A percentile compares a stretch with the other conserved stretches of the same genome.
Evolutionary conservation across 1,284 basidiomycete species (phyloP).

Genomic region (Butyriboletus appendiculatus): DNA sequence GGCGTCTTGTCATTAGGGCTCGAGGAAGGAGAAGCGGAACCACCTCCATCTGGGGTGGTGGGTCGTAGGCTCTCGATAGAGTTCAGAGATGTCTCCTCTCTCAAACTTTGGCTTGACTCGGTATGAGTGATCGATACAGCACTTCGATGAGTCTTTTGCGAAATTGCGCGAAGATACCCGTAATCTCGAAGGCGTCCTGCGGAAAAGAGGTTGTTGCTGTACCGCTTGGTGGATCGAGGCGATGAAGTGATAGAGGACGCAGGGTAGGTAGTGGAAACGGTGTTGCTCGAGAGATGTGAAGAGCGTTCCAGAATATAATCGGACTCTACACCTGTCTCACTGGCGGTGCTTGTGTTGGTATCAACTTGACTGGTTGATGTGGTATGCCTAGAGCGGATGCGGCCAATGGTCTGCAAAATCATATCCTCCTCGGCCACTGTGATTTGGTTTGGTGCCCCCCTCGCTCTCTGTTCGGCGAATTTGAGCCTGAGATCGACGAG

Average conservation of each 20-base stretch:
- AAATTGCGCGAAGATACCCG: conserved; percentile 60
- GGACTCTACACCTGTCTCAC: conserved; percentile 40
- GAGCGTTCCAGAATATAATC: conserved; percentile 42
- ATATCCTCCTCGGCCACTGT: conserved; percentile 82
- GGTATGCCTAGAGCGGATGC: conserved; percentile 48
- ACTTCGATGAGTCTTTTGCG: conserved; percentile 48
- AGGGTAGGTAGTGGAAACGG: conserved; percentile 40
- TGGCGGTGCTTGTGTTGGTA: conserved; percentile 16
- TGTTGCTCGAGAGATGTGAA: conserved; percentile 48
- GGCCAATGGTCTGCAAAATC: conserved; percentile 70
- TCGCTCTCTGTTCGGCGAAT: conserved; percentile 73
- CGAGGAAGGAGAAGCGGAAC: conserved; percentile 44
- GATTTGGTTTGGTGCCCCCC: conserved; percentile 64
- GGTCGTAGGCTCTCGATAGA: conserved; percentile 51
- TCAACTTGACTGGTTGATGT: conserved; percentile 30
- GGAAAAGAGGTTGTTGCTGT: conserved; percentile 82
- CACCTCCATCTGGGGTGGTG: conserved; percentile 52
- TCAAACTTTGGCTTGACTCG: conserved; percentile 44
- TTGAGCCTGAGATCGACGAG: conserved; percentile 63
- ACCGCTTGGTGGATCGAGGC: conserved; percentile 58
- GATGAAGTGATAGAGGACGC: conserved; percentile 49
- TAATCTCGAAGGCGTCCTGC: conserved; percentile 76
- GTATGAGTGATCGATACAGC: conserved; percentile 53
- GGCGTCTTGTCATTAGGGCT: conserved; percentile 49
- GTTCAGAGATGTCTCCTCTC: conserved; percentile 44